phyloP scores from a whole-genome alignment of 2,329 filamentous ascomycete species.

The Emericellopsis atlantica region DNA sequence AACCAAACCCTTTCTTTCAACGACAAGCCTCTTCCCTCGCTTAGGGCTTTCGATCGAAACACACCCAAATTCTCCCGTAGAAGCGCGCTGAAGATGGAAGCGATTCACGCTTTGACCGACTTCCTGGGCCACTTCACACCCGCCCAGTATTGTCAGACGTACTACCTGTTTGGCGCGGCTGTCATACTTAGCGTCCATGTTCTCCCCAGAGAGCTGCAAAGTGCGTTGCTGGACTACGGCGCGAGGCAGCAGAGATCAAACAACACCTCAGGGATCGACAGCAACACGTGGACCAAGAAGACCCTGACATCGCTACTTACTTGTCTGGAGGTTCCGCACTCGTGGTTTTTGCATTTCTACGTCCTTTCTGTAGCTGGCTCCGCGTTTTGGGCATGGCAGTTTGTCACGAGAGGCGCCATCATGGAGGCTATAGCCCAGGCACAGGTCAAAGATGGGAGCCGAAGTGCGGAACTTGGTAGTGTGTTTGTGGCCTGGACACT shows the following conservation, averaged over 20 bases:
- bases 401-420: conserved; percentile 37
- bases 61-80: too few relatives aligned
- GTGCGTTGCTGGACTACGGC: conserved; percentile 36
- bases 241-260: conserved; percentile 20
- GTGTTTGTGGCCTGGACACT: conserved; percentile 56
- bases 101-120: neutral
- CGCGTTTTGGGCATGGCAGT: conserved; percentile 60
- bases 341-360: conserved; percentile 88
- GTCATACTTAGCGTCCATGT: conserved; percentile 27
- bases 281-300: neutral
- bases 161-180: conserved; percentile 29
- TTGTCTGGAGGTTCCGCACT: conserved; percentile 59
- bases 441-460: conserved; percentile 2
- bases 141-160: conserved; percentile 27
- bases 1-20: too few relatives aligned
- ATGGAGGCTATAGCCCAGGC: conserved; percentile 33
- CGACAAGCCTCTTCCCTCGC: too few relatives aligned
- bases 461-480: conserved; percentile 44
- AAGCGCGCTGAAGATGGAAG: neutral
- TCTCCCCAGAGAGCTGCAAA: conserved; percentile 29
- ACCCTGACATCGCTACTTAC: conserved; percentile 16
- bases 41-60: too few relatives aligned
- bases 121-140: conserved; percentile 8
- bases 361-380: conserved; percentile 56
- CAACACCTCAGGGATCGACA: neutral